Evolutionary conservation across 2,329 filamentous ascomycete species (phyloP).

Genomic region (Aaosphaeria pasadenensis): DNA sequence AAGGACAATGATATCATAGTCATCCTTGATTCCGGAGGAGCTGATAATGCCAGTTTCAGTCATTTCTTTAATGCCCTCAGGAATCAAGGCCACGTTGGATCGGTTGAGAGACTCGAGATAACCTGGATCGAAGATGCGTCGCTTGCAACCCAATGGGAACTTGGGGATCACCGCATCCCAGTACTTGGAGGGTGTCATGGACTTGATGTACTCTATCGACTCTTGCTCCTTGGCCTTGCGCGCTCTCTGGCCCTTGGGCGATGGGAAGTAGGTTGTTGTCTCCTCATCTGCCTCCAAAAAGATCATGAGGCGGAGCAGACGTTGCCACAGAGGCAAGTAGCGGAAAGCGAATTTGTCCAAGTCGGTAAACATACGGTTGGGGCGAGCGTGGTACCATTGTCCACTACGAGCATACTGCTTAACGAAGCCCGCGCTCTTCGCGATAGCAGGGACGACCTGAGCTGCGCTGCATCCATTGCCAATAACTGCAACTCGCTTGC

Average conservation of each 20-base stretch:
- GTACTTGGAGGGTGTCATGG: constrained; percentile 17
- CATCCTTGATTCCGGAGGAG: constrained; percentile 6
- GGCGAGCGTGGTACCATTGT: constrained; percentile 35
- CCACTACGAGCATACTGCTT: constrained; percentile 32
- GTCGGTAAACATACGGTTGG: constrained; percentile 24
- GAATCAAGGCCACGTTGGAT: constrained; percentile 14
- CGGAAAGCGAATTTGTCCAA: constrained; percentile 28
- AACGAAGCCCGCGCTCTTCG: constrained; percentile 29
- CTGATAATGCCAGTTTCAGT: constrained; percentile 16
- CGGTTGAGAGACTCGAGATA: constrained; percentile 21
- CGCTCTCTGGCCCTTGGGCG: background rate
- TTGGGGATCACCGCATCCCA: constrained; percentile 22
- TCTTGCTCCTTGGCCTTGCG: constrained; percentile 5
- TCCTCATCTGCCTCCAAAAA: constrained; percentile 11
- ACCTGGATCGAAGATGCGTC: constrained; percentile 14
- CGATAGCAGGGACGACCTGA: constrained; percentile 39
- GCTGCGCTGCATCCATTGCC: constrained; percentile 41
- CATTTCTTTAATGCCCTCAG: constrained; percentile 16
- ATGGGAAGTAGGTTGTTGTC: constrained; percentile 9
- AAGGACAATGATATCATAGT: constrained; percentile 33
- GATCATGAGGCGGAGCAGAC: constrained; percentile 5
- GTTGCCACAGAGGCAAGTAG: constrained; percentile 33
- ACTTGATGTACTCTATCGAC: constrained; percentile 17
- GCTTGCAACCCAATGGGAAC: constrained; percentile 25
- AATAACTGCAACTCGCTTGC: constrained; percentile 37